Conservation (phyloP, 2,329 filamentous ascomycete genomes). For the Paecilomyces formosus region DNA sequence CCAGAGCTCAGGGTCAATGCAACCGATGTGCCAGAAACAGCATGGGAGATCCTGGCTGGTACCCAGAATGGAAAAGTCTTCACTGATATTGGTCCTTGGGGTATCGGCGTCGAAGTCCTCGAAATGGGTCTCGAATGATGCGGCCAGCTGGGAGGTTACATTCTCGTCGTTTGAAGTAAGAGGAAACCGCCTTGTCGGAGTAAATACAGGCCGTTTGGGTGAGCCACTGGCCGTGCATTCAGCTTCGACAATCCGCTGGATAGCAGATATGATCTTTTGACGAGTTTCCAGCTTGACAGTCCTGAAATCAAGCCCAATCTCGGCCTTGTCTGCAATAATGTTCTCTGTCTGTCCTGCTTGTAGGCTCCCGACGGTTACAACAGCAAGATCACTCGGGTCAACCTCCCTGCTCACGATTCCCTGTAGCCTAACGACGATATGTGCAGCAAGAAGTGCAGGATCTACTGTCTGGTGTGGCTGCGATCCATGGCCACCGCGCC, state of each 20-base stretch:
- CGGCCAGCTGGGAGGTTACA: conserved; percentile 37
- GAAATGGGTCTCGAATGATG: conserved; percentile 43
- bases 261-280: conserved; percentile 38
- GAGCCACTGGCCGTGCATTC: conserved; percentile 48
- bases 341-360: conserved; percentile 55
- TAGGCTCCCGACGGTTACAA: conserved; percentile 53
- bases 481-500: conserved; percentile 52
- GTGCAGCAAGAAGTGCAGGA: conserved; percentile 51
- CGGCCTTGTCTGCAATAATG: conserved; percentile 50
- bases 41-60: conserved; percentile 43
- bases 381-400: conserved; percentile 45
- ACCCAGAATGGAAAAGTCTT: conserved; percentile 54
- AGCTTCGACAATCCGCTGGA: conserved; percentile 50
- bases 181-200: conserved; percentile 44
- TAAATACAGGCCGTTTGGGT: conserved; percentile 40
- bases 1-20: conserved; percentile 43
- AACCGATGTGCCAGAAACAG: conserved; percentile 52
- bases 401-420: conserved; percentile 51
- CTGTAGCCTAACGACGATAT: conserved; percentile 52
- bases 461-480: conserved; percentile 51
- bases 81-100: conserved; percentile 35
- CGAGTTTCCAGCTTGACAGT: conserved; percentile 40
- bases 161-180: conserved; percentile 45
- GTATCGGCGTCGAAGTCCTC: conserved; percentile 25
- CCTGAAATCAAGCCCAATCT: conserved; percentile 50